Base-by-base conservation (phyloP, 1,139 yeast species). In the Cylindricascospora bacillispora region DNA sequence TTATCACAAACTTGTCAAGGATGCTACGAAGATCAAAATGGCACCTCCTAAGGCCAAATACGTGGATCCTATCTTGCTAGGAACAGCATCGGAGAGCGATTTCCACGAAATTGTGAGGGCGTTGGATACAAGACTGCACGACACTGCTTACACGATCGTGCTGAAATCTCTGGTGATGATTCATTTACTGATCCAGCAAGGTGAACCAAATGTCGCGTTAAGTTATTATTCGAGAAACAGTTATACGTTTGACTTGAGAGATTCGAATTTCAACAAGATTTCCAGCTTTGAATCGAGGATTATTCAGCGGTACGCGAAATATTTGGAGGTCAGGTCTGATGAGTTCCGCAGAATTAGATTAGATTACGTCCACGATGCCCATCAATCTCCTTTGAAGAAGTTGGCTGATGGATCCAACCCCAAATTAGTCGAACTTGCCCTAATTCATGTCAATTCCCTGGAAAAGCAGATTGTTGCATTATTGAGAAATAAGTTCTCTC, bases 11-110 rank as follows among this genome's bases (percentile, higher is more conserved):
- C 56, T 72, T 38, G 78, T 73, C 33, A 72, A 70, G 60, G 76
- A 83, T 29, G 85, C 83, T 32, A 76, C 85, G n/a, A 76, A 76
- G 56, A 65, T 60, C 15, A 62, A 62, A 68, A 73, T 85, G 60
- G 97, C 98, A n/a, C 95, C 97, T 16, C 98, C 98, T n/a, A 89
- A 89, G 59, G 79, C 93, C 26, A 89, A 92, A 53, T 92, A 89
- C 52, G 77, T 89, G 34, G 95, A 85, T 56, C 97, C 97, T 2
- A 81, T 89, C 34, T 65, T 89, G 28, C 68, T 79, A 63, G 78
- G 93, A 4, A 82, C 95, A 0, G 57, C 70, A 11, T 57, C 60
- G 30, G 56, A 60, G 20, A 75, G 70, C 21, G 76, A 78, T 41
- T 72, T 86, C 46, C 65, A 66, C 34, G 70, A 75, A 12, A 76